Evolutionary conservation across 495 filamentous ascomycete genomes (phyloP).

Genomic region (Glonium stellatum): DNA sequence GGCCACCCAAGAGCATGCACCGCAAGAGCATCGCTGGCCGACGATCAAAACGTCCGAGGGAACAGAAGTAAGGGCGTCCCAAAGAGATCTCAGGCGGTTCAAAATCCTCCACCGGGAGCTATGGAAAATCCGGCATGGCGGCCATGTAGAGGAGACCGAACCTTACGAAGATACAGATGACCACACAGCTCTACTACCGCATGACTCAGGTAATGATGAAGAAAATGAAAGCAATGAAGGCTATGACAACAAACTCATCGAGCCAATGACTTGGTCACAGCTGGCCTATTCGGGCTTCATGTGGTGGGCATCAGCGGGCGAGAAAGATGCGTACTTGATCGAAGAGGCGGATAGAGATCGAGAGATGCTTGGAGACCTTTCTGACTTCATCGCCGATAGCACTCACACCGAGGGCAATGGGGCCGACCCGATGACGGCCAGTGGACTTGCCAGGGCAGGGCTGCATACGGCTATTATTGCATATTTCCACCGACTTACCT

Average conservation of each 20-base stretch:
- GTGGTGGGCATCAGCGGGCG: conserved; percentile 97
- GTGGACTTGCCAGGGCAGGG: conserved; percentile 1
- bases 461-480: conserved; percentile 72
- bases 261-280: conserved; percentile 80
- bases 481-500: conserved; percentile 86
- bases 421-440: background rate
- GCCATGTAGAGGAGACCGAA: conserved; percentile 16
- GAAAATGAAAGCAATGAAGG: conserved; percentile 21
- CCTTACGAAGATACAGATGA: conserved; percentile 25
- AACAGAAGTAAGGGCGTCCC: conserved; percentile 70
- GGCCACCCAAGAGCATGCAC: conserved; percentile 51
- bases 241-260: conserved; percentile 50
- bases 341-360: conserved; percentile 34
- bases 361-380: conserved; percentile 31
- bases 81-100: conserved; percentile 81
- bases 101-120: conserved; percentile 62
- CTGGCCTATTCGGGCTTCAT: conserved; percentile 88
- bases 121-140: conserved; percentile 29
- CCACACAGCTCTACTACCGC: conserved; percentile 24
- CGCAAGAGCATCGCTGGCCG: conserved; percentile 60
- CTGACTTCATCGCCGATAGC: conserved; percentile 36
- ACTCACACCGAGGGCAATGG: conserved; percentile 33
- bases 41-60: conserved; percentile 59
- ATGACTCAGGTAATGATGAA: conserved; percentile 3
- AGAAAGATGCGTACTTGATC: conserved; percentile 47